Percentiles rank a stretch among this genome's conserved stretches.
These are phyloP conservation scores for Rhodotorula sp. DNA, from an alignment of 1,284 basidiomycete genomes.

Conservation along the genomic window DNA sequence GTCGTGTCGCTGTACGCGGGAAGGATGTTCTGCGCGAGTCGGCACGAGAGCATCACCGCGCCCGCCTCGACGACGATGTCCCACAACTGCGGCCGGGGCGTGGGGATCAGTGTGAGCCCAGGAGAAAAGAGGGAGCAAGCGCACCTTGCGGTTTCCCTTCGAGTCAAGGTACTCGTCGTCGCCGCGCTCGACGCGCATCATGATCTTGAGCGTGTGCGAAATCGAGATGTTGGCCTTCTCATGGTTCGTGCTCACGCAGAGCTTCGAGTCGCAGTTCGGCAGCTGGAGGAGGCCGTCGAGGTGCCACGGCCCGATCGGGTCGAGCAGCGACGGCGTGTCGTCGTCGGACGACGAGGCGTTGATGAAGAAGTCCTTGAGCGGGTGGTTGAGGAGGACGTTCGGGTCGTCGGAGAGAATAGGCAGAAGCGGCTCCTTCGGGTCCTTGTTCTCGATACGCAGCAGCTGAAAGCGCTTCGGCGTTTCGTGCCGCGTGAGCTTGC, in stretches of 20 bases:
- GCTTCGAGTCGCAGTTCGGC: slow-evolving; percentile 55
- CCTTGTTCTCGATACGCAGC: slow-evolving; percentile 64
- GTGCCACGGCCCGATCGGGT: slow-evolving; percentile 61
- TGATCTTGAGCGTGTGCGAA: slow-evolving; percentile 76
- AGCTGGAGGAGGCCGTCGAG: slow-evolving; percentile 55
- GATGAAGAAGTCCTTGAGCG: slow-evolving; percentile 44
- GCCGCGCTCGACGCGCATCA: slow-evolving; percentile 80
- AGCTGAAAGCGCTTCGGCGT: slow-evolving; percentile 68
- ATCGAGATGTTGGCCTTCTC: slow-evolving; percentile 76
- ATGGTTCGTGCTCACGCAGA: slow-evolving; percentile 84
- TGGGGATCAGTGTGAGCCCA: neutral
- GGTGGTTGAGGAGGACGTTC: slow-evolving; percentile 43
- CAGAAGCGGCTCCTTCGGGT: slow-evolving; percentile 62
- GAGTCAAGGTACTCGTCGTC: slow-evolving; percentile 67
- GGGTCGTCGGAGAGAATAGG: slow-evolving; percentile 62
- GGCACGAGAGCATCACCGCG: slow-evolving; percentile 74
- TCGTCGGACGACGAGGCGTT: slow-evolving; percentile 46
- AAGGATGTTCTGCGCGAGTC: slow-evolving; percentile 50
- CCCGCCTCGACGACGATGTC: slow-evolving; percentile 89
- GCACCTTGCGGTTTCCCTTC: slow-evolving; percentile 67
- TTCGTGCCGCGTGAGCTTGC: slow-evolving; percentile 72
- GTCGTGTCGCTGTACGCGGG: slow-evolving; percentile 25
- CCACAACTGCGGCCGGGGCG: slow-evolving; percentile 50
- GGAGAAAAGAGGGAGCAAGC: slow-evolving; percentile 12
- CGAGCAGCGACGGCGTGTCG: slow-evolving; percentile 55